Evolutionary conservation across 495 filamentous ascomycete species (phyloP), one percentile per base, ranked within the genome.

Genomic region (Neurospora tetrasperma): DNA sequence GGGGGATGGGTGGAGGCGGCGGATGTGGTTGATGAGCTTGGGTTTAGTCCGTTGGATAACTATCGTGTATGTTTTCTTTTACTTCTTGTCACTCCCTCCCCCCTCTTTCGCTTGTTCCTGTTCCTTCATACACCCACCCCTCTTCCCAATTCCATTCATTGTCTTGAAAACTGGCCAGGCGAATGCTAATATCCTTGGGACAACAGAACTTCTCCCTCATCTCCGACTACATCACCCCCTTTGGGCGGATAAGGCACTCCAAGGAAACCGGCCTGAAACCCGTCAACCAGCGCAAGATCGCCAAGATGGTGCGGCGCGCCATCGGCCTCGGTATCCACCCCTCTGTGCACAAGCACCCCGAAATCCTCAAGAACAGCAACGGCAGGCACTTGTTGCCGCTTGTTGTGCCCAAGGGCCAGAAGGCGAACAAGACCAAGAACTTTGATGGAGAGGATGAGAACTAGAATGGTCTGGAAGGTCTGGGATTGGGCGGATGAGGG

Each of bases 301-400:
- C 94, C 39, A 98, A 96, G 84, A 94, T 96, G 35, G 91, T 99
- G 70, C 85, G 96, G 75, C 86, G 96, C 75, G 90, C 93, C 43
- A 90, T 98, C 76, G 96, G 94, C 6, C 84, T 97, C 73, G 96
- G 96, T 4, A 84, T 99, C 54, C 92, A 98, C 89, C 96, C 96
- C 11, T 94, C 91, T 81, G 92, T 96, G 71, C 94, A 99, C 85
- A 82, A 85, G 74, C 96, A 99, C 83, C 96, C 96, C n/a, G 93
- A 98, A 81, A 84, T 98, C 39, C 79, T 99, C 78, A 76, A 82
- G 62, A 78, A 81, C 70, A 75, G 75, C 2, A 27, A 71, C 46
- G 35, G 35, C 18, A 71, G 66, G 20, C 54, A 66, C 54, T 66
- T 35, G 54, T 66, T 66, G 54, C 54, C 54, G 27, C 54, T 66